phyloP scores from a whole-genome alignment of 768 basidiomycete genomes.

The Coprinopsis sp. region DNA sequence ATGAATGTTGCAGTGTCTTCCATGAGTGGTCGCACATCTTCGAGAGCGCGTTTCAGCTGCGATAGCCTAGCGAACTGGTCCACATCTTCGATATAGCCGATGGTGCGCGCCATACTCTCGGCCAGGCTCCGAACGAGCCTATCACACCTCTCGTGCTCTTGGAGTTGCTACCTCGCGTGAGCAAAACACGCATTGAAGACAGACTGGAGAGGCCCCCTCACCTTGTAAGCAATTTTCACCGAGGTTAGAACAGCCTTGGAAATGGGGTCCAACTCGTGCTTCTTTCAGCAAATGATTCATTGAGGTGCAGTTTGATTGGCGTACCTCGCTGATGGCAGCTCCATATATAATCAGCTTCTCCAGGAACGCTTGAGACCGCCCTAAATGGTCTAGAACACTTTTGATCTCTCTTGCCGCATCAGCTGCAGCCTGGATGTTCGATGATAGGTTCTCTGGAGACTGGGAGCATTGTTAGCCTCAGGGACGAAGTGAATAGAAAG shows the following conservation, averaged over 20 bases:
- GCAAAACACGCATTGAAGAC: not conserved
- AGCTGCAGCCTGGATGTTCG: conserved; percentile 4
- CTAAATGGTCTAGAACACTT: conserved; percentile 16
- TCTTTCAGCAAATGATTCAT: no score
- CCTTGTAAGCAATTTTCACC: conserved; percentile 18
- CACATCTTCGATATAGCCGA: conserved; percentile 19
- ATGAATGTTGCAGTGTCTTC: conserved; percentile 22
- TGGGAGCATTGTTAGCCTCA: not conserved
- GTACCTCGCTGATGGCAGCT: conserved; percentile 16
- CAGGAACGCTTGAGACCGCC: conserved; percentile 11
- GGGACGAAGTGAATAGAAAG: not conserved
- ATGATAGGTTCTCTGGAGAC: conserved; percentile 7
- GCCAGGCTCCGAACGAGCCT: conserved; percentile 14
- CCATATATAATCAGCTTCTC: conserved; percentile 12
- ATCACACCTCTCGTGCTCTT: conserved; percentile 14
- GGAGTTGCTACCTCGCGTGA: conserved; percentile 9
- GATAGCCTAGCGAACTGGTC: conserved; percentile 18
- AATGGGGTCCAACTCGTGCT: conserved; percentile 10
- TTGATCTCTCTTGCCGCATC: conserved; percentile 11
- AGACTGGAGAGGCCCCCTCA: not conserved
- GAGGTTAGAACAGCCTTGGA: conserved; percentile 19
- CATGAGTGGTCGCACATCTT: conserved; percentile 19
- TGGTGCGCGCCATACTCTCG: conserved; percentile 17
- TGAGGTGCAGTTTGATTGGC: no score
- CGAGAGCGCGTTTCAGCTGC: conserved; percentile 19